A percentile compares a stretch with the other conserved stretches of the same genome.
Conservation (phyloP, 2,329 filamentous ascomycete species). For the Trichoderma sp. region DNA sequence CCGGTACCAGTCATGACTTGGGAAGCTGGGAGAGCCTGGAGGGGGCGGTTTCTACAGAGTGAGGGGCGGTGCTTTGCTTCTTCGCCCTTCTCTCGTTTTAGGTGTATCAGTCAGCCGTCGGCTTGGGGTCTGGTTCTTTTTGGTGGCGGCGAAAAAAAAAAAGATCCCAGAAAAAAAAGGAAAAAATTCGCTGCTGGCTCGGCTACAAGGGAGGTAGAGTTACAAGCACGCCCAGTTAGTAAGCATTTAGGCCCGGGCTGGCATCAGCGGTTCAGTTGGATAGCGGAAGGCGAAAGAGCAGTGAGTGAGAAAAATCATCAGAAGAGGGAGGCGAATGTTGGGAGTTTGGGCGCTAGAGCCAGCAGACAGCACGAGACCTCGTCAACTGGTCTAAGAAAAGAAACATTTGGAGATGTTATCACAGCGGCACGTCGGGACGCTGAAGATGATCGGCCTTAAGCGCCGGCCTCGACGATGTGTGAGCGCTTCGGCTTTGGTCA, state of each 20-base stretch:
- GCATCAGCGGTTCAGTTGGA: background rate
- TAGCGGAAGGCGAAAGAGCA: background rate
- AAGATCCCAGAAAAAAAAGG: no score
- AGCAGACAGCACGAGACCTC: constrained; percentile 5
- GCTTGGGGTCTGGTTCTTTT: background rate
- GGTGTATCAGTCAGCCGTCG: background rate
- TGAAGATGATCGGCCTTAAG: constrained; percentile 17
- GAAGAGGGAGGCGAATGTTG: background rate
- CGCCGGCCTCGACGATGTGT: background rate
- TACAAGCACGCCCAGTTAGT: background rate
- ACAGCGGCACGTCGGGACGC: background rate
- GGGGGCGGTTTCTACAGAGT: background rate
- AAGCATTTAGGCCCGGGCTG: background rate
- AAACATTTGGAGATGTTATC: constrained; percentile 1
- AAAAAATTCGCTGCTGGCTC: background rate
- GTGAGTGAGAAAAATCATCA: background rate
- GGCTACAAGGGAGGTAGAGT: background rate
- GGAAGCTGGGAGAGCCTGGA: background rate
- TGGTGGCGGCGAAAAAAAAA: background rate
- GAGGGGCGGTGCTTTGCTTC: background rate
- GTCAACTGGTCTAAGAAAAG: constrained; percentile 10
- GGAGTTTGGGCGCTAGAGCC: background rate
- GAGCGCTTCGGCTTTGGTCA: background rate
- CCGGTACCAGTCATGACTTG: background rate
- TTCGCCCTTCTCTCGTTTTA: background rate